These are phyloP conservation scores for Penicillium frequentans DNA, from an alignment of 2,329 filamentous ascomycete species.

Conservation along the genomic window DNA sequence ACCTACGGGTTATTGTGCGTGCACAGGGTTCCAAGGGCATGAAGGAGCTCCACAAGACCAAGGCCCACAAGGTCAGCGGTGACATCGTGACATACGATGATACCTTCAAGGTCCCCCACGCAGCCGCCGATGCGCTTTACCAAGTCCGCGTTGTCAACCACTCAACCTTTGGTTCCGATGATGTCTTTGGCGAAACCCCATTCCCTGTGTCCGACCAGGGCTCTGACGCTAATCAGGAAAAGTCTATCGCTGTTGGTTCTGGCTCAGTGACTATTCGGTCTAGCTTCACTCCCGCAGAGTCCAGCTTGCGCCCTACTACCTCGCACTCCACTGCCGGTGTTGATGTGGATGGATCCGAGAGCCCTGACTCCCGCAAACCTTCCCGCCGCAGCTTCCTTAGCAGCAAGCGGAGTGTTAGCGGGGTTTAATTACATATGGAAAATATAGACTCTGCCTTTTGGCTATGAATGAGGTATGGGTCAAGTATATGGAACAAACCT, in stretches of 20 bases:
- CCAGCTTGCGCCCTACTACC: conserved; percentile 36
- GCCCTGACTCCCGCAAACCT: conserved; percentile 43
- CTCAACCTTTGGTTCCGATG: conserved; percentile 78
- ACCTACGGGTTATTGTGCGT: conserved; percentile 75
- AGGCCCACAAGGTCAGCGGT: conserved; percentile 71
- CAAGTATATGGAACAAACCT: conserved; percentile 4
- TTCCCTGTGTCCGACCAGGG: conserved; percentile 88
- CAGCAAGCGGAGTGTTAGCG: conserved; percentile 43
- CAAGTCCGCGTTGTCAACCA: conserved; percentile 83
- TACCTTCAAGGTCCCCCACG: conserved; percentile 70
- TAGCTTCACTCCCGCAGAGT: conserved; percentile 60
- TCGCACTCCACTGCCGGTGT: conserved; percentile 34
- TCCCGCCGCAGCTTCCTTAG: conserved; percentile 48
- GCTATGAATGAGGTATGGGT: background rate
- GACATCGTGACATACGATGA: conserved; percentile 68
- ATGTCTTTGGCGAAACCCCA: conserved; percentile 78
- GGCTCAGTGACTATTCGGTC: conserved; percentile 74
- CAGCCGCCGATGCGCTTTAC: conserved; percentile 78
- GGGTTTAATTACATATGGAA: conserved; percentile 17
- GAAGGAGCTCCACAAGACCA: conserved; percentile 88
- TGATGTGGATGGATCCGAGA: conserved; percentile 32
- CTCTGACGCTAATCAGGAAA: conserved; percentile 64
- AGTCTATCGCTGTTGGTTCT: conserved; percentile 70
- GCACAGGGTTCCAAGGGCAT: conserved; percentile 64
- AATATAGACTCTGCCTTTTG: background rate